A percentile compares a stretch with the other conserved stretches of the same genome.
Conservation (phyloP, 805 yeast species). For the Metschnikowia matae region DNA sequence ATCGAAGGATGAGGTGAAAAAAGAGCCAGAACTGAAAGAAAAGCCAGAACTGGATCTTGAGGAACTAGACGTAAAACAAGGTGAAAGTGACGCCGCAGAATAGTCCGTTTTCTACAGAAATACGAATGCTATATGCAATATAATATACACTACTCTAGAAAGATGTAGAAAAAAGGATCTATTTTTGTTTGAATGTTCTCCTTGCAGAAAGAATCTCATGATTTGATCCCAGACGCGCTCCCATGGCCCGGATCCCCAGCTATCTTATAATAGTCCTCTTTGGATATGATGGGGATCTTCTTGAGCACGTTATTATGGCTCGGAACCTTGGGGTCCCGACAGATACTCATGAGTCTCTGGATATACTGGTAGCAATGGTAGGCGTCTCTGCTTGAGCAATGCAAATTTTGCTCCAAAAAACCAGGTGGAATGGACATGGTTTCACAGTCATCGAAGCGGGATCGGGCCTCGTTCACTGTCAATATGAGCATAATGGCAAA, state of each 20-base stretch:
- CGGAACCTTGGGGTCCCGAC: constrained; percentile 18
- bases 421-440: constrained; percentile 9
- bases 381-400: constrained; percentile 7
- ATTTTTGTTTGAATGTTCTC: neutral
- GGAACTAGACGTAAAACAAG: neutral
- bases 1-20: neutral
- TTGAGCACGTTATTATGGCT: constrained; percentile 15
- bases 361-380: constrained; percentile 16
- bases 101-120: neutral
- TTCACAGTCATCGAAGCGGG: constrained; percentile 10
- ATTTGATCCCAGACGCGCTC: neutral
- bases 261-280: constrained; percentile 7
- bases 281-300: constrained; percentile 10
- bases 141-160: neutral
- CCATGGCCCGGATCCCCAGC: constrained; percentile 1
- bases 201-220: neutral
- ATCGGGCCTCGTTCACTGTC: constrained; percentile 15
- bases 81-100: neutral
- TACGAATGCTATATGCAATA: neutral
- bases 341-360: constrained; percentile 13
- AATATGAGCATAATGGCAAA: constrained; percentile 25
- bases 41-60: neutral
- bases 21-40: neutral
- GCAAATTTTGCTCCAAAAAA: constrained; percentile 8
- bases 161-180: neutral